Conservation (phyloP, 2,329 filamentous ascomycete species). For the Ophioceras dolichostomum region DNA sequence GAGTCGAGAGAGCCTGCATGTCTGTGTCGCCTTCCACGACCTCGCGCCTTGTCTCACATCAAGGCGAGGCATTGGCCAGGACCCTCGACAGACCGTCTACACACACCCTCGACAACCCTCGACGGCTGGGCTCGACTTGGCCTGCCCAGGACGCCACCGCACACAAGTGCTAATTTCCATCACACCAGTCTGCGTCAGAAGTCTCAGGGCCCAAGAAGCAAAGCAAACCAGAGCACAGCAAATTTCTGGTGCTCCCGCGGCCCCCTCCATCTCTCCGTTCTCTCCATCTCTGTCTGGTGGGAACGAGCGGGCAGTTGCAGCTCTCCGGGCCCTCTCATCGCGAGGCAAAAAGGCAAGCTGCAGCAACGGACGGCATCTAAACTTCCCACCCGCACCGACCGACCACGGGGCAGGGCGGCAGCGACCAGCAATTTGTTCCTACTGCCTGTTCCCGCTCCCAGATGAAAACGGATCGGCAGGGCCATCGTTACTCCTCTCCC, state of each 20-base stretch:
- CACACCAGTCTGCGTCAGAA: neutral
- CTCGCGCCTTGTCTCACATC: neutral
- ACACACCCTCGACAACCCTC: neutral
- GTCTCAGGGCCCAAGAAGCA: too few relatives aligned
- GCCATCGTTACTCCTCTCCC: too few relatives aligned
- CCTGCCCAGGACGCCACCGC: neutral
- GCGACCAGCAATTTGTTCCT: too few relatives aligned
- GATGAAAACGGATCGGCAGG: too few relatives aligned
- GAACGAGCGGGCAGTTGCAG: neutral
- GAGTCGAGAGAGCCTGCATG: too few relatives aligned
- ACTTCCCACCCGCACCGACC: neutral
- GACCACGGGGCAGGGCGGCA: too few relatives aligned
- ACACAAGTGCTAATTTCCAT: neutral
- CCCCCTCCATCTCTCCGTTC: neutral
- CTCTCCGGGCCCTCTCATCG: too few relatives aligned
- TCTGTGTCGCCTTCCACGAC: neutral
- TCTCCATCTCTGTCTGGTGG: too few relatives aligned
- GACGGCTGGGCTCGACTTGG: neutral
- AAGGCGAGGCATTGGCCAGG: neutral
- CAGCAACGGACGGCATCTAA: neutral
- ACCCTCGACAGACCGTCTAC: too few relatives aligned
- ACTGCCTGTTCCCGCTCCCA: too few relatives aligned
- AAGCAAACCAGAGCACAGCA: too few relatives aligned
- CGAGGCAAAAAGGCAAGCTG: neutral
- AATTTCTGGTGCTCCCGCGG: neutral